phyloP scores from a whole-genome alignment of 345 rosid genomes.

The Cardamine chenopodiifolia region DNA sequence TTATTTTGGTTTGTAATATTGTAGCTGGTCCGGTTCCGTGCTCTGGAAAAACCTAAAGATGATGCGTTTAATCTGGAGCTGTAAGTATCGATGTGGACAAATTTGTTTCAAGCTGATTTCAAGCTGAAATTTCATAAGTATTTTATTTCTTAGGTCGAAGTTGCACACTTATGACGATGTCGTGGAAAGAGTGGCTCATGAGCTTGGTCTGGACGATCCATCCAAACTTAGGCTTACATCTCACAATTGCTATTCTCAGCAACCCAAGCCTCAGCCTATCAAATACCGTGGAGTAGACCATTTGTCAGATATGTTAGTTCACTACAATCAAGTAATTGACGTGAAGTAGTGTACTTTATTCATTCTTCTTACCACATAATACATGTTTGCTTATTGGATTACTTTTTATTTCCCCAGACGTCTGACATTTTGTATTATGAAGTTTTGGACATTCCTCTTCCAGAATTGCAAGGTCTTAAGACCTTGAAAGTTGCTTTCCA shows the following conservation, averaged over 20 bases:
- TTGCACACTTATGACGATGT: slow-evolving; percentile 90
- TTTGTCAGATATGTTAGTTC: slow-evolving; percentile 87
- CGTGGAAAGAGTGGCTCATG: slow-evolving; percentile 82
- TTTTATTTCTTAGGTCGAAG: slow-evolving; percentile 68
- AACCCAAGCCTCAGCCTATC: slow-evolving; percentile 95
- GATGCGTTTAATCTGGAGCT: slow-evolving; percentile 89
- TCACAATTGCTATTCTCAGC: slow-evolving; percentile 99
- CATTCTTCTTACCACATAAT: slow-evolving; percentile 22
- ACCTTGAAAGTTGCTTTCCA: slow-evolving; percentile 86
- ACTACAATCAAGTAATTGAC: slow-evolving; percentile 78
- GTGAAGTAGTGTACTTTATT: slow-evolving; percentile 10
- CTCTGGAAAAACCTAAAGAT: slow-evolving; percentile 85
- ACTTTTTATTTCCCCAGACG: slow-evolving; percentile 48
- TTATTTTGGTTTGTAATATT: slow-evolving; percentile 29
- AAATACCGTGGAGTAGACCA: slow-evolving; percentile 86
- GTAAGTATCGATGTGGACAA: slow-evolving; percentile 54
- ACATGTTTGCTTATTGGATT: slow-evolving; percentile 33
- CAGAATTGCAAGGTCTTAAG: slow-evolving; percentile 89
- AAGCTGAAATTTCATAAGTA: slow-evolving; percentile 11
- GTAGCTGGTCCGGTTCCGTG: slow-evolving; percentile 87
- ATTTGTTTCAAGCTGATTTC: slow-evolving; percentile 19
- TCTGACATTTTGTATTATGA: slow-evolving; percentile 94
- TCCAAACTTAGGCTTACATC: slow-evolving; percentile 90
- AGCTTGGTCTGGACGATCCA: slow-evolving; percentile 84
- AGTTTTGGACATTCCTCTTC: slow-evolving; percentile 94